Conservation (phyloP, 2,329 filamentous ascomycete species). For the Monilinia polystroma region DNA sequence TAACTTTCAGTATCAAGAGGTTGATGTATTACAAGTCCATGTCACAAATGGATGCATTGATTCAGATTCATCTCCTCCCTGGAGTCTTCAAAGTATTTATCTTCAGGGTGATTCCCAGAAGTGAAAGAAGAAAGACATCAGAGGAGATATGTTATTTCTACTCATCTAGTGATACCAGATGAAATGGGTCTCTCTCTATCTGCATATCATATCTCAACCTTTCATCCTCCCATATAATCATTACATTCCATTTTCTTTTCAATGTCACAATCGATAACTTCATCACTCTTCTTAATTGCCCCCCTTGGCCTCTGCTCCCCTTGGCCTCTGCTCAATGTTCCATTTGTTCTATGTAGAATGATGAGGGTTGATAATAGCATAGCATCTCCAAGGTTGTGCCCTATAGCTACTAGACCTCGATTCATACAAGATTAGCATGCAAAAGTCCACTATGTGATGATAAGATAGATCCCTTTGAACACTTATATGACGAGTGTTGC, state of each 20-base stretch:
- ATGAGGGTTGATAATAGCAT: neutral
- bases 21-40: neutral
- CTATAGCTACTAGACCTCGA: neutral
- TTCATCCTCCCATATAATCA: neutral
- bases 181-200: neutral
- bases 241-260: neutral
- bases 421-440: accelerated
- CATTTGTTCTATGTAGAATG: neutral
- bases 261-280: neutral
- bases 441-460: neutral
- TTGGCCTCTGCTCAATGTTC: no score
- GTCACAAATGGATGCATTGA: neutral
- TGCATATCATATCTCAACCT: no score
- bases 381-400: neutral
- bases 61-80: neutral
- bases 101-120: no score
- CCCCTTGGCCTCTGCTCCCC: neutral
- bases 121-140: no score
- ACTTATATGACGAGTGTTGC: neutral
- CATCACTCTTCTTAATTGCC: neutral
- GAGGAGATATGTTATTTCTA: neutral
- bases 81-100: no score
- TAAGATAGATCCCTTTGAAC: neutral
- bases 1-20: neutral
- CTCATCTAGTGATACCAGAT: neutral